Evolutionary conservation across 495 filamentous ascomycete genomes (phyloP).

Genomic region (Melanomma pulvis-pyrius): DNA sequence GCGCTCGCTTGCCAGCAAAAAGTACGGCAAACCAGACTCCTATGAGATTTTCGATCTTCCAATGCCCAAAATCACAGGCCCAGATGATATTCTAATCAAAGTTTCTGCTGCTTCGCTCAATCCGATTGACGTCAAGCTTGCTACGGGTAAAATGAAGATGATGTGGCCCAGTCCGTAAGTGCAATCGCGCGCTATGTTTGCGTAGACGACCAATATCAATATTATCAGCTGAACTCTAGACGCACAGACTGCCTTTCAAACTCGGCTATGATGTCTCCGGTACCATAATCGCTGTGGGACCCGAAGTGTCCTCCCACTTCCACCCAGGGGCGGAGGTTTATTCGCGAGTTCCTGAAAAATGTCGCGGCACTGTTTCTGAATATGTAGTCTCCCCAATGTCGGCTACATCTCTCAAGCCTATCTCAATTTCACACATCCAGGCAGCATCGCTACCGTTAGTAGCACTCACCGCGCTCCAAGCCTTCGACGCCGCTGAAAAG

Average conservation of each 20-base stretch:
- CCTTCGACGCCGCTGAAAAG: conserved; percentile 47
- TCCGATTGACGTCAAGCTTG: conserved; percentile 56
- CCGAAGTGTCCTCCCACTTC: conserved; percentile 38
- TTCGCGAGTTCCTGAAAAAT: neutral
- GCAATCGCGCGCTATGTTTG: too few species aligned
- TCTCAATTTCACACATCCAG: neutral
- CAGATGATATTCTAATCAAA: conserved; percentile 55
- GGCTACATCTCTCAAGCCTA: neutral
- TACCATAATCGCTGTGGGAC: conserved; percentile 51
- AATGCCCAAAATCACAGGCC: neutral
- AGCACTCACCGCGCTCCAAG: conserved; percentile 51
- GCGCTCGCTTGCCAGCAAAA: neutral
- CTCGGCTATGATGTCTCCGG: conserved; percentile 55
- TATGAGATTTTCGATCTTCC: neutral
- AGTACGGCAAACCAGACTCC: neutral
- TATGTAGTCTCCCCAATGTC: neutral
- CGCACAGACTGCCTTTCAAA: conserved; percentile 47
- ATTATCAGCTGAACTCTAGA: neutral
- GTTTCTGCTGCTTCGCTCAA: conserved; percentile 55
- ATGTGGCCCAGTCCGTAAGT: conserved; percentile 4
- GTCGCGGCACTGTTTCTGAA: neutral
- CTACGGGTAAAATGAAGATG: conserved; percentile 42
- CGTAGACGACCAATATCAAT: too few species aligned
- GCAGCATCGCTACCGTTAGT: conserved; percentile 42
- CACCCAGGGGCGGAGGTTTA: conserved; percentile 37